A percentile compares a stretch with the other conserved stretches of the same genome.
Conservation (phyloP, 1,139 yeast genomes). For the Pichia sp. region DNA sequence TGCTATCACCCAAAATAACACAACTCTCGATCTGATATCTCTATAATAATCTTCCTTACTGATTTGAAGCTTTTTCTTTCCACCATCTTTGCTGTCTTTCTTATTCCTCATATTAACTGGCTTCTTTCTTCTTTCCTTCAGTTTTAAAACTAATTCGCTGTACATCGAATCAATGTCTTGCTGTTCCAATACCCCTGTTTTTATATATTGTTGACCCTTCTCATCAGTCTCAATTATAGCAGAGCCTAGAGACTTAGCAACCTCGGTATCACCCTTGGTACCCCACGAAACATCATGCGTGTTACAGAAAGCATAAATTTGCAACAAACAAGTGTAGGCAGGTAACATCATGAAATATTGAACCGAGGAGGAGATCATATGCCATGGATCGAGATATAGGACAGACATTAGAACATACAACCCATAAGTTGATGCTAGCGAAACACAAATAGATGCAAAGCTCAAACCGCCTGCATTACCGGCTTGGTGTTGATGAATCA, state of each 20-base stretch:
- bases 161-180: slow-evolving; percentile 86
- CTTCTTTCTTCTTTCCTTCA: slow-evolving; percentile 65
- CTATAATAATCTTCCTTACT: slow-evolving; percentile 84
- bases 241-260: slow-evolving; percentile 59
- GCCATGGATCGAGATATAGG: slow-evolving; percentile 92
- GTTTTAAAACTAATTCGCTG: slow-evolving; percentile 68
- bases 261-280: slow-evolving; percentile 86
- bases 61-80: slow-evolving; percentile 39
- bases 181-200: slow-evolving; percentile 87
- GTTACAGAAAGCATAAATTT: slow-evolving; percentile 90
- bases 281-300: slow-evolving; percentile 98
- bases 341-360: slow-evolving; percentile 88
- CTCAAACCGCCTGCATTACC: slow-evolving; percentile 35
- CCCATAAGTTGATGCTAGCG: slow-evolving; percentile 89
- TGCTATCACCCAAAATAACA: slow-evolving; percentile 82
- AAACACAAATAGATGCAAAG: slow-evolving; percentile 77
- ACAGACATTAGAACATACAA: slow-evolving; percentile 75
- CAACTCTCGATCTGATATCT: slow-evolving; percentile 90
- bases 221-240: slow-evolving; percentile 62
- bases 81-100: slow-evolving; percentile 44
- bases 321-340: slow-evolving; percentile 85
- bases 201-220: slow-evolving; percentile 59
- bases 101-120: slow-evolving; percentile 48
- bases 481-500: slow-evolving; percentile 41
- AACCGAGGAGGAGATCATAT: slow-evolving; percentile 72